A percentile compares a stretch with the other conserved stretches of the same genome.
phyloP scores from a whole-genome alignment of 176 grass and related monocot genomes.

The Oryza meyeriana region DNA sequence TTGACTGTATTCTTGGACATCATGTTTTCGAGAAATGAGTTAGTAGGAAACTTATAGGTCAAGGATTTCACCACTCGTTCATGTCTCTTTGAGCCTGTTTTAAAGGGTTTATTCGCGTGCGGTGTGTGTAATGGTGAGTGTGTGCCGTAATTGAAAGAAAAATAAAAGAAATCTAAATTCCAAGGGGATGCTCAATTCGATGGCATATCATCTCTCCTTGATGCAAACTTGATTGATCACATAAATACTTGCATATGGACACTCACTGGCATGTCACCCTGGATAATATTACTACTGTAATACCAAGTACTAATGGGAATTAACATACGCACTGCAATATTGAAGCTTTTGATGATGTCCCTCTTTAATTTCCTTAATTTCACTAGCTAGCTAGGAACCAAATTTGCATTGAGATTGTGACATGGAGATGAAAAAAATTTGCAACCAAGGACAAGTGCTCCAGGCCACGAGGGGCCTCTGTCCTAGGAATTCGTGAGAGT shows the following conservation, averaged over 20 bases:
- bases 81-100: too few species aligned
- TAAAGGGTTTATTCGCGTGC: too few species aligned
- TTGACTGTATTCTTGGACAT: too few species aligned
- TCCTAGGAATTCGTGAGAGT: background rate
- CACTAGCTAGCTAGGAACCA: background rate
- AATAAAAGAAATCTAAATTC: too few species aligned
- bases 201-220: background rate
- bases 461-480: slow-evolving; percentile 8
- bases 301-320: background rate
- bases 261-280: background rate
- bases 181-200: too few species aligned
- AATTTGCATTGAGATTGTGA: slow-evolving; percentile 22
- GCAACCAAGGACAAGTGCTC: background rate
- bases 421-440: background rate
- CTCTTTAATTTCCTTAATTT: background rate
- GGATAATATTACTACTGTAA: background rate
- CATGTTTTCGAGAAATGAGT: too few species aligned
- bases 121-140: too few species aligned
- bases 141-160: too few species aligned
- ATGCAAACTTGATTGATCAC: background rate
- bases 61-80: too few species aligned
- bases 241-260: background rate
- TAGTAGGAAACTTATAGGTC: too few species aligned
- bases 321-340: background rate
- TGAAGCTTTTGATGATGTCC: slow-evolving; percentile 29